Base-by-base conservation (phyloP, 2,329 filamentous ascomycete species). In the Sordariomycetes sp. region DNA sequence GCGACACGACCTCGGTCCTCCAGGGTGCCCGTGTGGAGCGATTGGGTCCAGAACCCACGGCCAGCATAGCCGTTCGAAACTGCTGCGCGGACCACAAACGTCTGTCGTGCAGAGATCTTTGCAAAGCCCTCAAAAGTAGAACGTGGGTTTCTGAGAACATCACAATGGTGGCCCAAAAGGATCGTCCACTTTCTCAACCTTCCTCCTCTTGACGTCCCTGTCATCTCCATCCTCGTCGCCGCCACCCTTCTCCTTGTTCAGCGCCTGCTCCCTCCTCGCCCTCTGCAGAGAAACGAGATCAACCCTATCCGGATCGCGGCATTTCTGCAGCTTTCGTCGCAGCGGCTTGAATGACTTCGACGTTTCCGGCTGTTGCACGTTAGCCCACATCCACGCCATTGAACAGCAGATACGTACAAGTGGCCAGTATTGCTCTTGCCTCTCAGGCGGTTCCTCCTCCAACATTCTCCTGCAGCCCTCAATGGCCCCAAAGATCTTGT, bases 231-330 rank as follows among this genome's bases (percentile, higher is more conserved):
- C n/a, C n/a, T n/a, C n/a, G n/a, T n/a, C n/a, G 3, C 43, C 47
- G 12, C 50, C 55, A 7, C 68, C 68, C 50, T 61, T 70, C 44
- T 61, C 63, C 24, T 60, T 60, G 34, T 58, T 60, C 29, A 61
- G 57, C 1, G 58, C 59, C 39, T 68, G 61, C 46, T 78, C 72
- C 31, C 75, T 75, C 46, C 79, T 70, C 15, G 75, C 73, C 42
- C 71, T 70, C 46, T 84, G 79, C 33, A 83, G 59, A 31, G 76
- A 77, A 14, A 86, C 77, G 4, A 88, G 57, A 53, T 88, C 81
- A 28, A 72, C 75, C 36, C 83, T 75, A 45, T 85, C 79, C 0
- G 83, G 82, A 47, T 90, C 83, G 37, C 79, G 68, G 45, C 83
- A 88, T 45, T 70, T 74, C 39, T 73, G 75, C n/a, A 88, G 63